phyloP scores from a whole-genome alignment of 2,329 filamentous ascomycete species.

The Ophiostoma novo-ulmi region DNA sequence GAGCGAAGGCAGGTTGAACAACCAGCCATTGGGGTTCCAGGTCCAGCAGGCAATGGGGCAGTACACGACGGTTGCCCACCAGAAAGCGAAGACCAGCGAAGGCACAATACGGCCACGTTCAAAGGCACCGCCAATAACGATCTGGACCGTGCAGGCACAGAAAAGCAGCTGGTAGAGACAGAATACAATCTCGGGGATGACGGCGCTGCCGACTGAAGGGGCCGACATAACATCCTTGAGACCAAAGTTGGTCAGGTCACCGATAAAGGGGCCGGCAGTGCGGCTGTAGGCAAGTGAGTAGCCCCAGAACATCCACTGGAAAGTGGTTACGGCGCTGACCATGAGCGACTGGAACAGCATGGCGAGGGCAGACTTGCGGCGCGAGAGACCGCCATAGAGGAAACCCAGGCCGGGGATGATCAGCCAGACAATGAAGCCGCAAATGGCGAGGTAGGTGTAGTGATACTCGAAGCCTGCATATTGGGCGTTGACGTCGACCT shows the following conservation, averaged over 20 bases:
- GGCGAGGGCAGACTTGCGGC: constrained; percentile 82
- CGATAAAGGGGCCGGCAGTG: constrained; percentile 68
- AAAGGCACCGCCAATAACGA: constrained; percentile 56
- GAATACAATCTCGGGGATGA: constrained; percentile 78
- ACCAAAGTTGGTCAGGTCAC: constrained; percentile 73
- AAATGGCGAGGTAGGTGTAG: constrained; percentile 21
- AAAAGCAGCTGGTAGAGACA: constrained; percentile 87
- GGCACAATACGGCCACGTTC: constrained; percentile 59
- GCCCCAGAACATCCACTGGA: constrained; percentile 95
- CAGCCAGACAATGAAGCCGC: constrained; percentile 20
- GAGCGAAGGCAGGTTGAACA: constrained; percentile 61
- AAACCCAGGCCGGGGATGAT: constrained; percentile 79
- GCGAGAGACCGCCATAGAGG: constrained; percentile 88
- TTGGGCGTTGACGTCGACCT: constrained; percentile 68
- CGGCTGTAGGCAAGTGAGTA: constrained; percentile 81
- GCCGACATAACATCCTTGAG: constrained; percentile 69
- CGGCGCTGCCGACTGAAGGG: constrained; percentile 67
- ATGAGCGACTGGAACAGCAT: constrained; percentile 89
- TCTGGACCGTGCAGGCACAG: constrained; percentile 75
- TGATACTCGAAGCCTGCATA: constrained; percentile 43
- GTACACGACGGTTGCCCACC: constrained; percentile 68
- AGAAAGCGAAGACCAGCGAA: constrained; percentile 62
- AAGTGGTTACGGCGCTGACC: constrained; percentile 74
- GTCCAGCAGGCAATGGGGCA: constrained; percentile 72
- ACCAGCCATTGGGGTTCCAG: constrained; percentile 70